A percentile compares a stretch with the other conserved stretches of the same genome.
Evolutionary conservation across 257 asterid genomes (phyloP).

Genomic region (Primulina eburnea): DNA sequence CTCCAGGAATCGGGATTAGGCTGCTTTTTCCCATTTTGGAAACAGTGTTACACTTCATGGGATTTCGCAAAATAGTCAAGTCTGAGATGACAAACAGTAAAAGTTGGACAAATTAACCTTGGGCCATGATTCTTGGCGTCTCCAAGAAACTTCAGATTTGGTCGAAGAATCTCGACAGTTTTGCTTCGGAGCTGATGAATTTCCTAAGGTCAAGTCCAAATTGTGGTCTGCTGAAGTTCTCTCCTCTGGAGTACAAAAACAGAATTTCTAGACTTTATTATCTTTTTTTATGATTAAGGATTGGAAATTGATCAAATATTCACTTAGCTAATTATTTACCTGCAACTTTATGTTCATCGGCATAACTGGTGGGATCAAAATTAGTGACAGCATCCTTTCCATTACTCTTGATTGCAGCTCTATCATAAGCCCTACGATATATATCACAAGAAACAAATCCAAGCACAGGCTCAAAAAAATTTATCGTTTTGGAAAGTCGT

Average conservation of each 20-base stretch:
- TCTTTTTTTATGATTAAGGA: too few species aligned
- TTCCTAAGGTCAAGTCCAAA: slow-evolving; percentile 75
- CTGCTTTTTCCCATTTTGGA: not conserved
- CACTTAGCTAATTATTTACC: slow-evolving; percentile 26
- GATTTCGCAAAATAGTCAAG: not conserved
- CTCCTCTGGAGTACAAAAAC: slow-evolving; percentile 32
- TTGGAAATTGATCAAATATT: too few species aligned
- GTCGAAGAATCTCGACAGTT: slow-evolving; percentile 15
- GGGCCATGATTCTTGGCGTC: slow-evolving; percentile 35
- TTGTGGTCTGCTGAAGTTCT: slow-evolving; percentile 41
- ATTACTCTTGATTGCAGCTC: slow-evolving; percentile 77
- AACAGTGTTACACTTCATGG: slow-evolving; percentile 10
- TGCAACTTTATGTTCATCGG: slow-evolving; percentile 46
- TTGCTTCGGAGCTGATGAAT: slow-evolving; percentile 39
- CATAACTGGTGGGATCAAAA: slow-evolving; percentile 72
- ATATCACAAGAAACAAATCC: not conserved
- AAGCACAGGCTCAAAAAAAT: too few species aligned
- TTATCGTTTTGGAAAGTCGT: too few species aligned
- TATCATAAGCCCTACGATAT: slow-evolving; percentile 74
- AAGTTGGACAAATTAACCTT: slow-evolving; percentile 33
- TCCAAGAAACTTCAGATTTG: slow-evolving; percentile 42
- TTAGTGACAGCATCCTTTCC: slow-evolving; percentile 87
- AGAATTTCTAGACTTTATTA: too few species aligned
- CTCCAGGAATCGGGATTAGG: not conserved
- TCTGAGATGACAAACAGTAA: not conserved